Percentiles rank a stretch among this genome's conserved stretches.
phyloP scores from a whole-genome alignment of 2,329 filamentous ascomycete genomes.

The Xylaria polymorpha region DNA sequence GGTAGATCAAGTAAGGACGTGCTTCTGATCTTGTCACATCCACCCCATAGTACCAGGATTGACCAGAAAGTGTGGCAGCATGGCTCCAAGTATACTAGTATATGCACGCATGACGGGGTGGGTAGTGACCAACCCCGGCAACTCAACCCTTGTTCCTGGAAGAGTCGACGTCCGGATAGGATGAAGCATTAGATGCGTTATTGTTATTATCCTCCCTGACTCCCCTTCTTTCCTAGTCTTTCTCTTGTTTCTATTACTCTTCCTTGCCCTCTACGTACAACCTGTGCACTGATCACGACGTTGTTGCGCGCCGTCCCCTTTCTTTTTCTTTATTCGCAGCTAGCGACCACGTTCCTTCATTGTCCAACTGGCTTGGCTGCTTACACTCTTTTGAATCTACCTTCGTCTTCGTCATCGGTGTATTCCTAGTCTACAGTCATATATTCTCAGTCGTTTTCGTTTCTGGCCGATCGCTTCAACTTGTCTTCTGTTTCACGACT shows the following conservation, averaged over 20 bases:
- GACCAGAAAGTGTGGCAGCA: slow-evolving; percentile 54
- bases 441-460: slow-evolving; percentile 46
- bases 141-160: slow-evolving; percentile 52
- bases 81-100: slow-evolving; percentile 49
- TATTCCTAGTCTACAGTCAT: slow-evolving; percentile 50
- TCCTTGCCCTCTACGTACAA: slow-evolving; percentile 51
- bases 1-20: slow-evolving; percentile 52
- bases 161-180: slow-evolving; percentile 51
- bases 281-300: slow-evolving; percentile 48
- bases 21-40: slow-evolving; percentile 52
- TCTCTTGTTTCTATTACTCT: slow-evolving; percentile 55
- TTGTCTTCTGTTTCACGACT: slow-evolving; percentile 43
- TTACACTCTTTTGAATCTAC: slow-evolving; percentile 62
- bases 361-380: slow-evolving; percentile 69
- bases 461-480: slow-evolving; percentile 43
- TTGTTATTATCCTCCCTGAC: slow-evolving; percentile 53
- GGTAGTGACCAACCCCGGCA: slow-evolving; percentile 49
- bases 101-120: slow-evolving; percentile 49
- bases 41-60: slow-evolving; percentile 49
- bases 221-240: slow-evolving; percentile 47
- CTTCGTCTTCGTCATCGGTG: slow-evolving; percentile 51
- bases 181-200: slow-evolving; percentile 52
- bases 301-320: slow-evolving; percentile 53
- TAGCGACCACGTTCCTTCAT: slow-evolving; percentile 57
- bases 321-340: slow-evolving; percentile 55